phyloP scores from a whole-genome alignment of 352 stramenopile genomes.

The Phytophthora tentaculata region DNA sequence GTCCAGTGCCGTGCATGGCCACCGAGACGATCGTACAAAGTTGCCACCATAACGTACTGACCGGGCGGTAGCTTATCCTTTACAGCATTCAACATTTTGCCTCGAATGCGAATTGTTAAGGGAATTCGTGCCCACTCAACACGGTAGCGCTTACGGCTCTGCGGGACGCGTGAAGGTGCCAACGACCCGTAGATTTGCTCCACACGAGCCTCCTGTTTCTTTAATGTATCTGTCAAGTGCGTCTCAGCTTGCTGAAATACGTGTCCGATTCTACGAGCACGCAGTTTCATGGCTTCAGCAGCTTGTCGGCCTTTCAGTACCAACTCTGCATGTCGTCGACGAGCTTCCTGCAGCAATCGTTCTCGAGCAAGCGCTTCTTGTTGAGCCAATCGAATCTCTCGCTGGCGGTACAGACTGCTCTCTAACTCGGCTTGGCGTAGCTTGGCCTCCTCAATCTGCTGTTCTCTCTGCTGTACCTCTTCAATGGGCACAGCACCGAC shows the following conservation, averaged over 20 bases:
- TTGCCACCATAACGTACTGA: constrained; percentile 83
- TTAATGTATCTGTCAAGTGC: constrained; percentile 59
- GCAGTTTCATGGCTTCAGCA: constrained; percentile 47
- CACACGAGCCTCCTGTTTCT: constrained; percentile 70
- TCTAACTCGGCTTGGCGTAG: constrained; percentile 59
- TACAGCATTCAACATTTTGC: constrained; percentile 71
- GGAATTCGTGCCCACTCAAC: constrained; percentile 81
- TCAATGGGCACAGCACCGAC: constrained; percentile 65
- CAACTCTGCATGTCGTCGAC: constrained; percentile 46
- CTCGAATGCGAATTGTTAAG: constrained; percentile 70
- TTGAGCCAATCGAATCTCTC: constrained; percentile 50
- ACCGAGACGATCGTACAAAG: constrained; percentile 86
- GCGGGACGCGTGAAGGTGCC: constrained; percentile 39
- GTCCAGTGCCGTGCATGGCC: constrained; percentile 83
- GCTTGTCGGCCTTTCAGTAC: constrained; percentile 53
- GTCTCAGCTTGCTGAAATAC: constrained; percentile 80
- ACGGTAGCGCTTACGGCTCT: constrained; percentile 58
- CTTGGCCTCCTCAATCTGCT: constrained; percentile 62
- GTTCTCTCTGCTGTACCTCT: constrained; percentile 64
- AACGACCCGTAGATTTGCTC: constrained; percentile 68
- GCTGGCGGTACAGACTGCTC: constrained; percentile 52
- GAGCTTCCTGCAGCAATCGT: constrained; percentile 49
- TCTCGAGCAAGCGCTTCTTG: constrained; percentile 48
- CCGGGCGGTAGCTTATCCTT: constrained; percentile 87
- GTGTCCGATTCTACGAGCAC: constrained; percentile 57